A percentile compares a stretch with the other conserved stretches of the same genome.
phyloP scores from a whole-genome alignment of 208 protist genomes.

The Acanthamoeba healyi region DNA sequence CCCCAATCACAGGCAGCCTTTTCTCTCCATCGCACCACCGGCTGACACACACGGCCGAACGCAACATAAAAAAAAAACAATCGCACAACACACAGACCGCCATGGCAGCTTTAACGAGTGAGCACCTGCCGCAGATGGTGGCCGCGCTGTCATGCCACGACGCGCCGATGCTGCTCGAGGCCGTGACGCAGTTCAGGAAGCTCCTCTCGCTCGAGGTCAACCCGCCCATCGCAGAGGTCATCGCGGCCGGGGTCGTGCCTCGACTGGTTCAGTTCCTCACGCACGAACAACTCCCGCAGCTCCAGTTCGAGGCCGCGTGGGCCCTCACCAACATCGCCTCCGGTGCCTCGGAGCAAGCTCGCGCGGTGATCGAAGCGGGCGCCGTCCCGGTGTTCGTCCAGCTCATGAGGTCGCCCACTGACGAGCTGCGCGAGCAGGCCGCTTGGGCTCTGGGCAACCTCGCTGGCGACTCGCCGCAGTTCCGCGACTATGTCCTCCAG shows the following conservation, averaged over 20 bases:
- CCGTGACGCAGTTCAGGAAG: conserved; percentile 88
- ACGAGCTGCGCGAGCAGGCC: conserved; percentile 97
- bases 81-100: too few species aligned
- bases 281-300: conserved; percentile 87
- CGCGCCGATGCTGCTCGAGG: conserved; percentile 78
- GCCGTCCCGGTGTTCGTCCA: conserved; percentile 97
- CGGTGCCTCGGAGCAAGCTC: conserved; percentile 96
- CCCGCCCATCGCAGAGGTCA: conserved; percentile 97
- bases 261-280: conserved; percentile 95
- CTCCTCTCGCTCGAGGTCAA: conserved; percentile 94
- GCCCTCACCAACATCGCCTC: conserved; percentile 99
- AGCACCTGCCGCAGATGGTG: conserved; percentile 84
- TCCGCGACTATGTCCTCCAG: conserved; percentile 95
- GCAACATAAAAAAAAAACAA: too few species aligned
- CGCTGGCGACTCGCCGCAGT: conserved; percentile 96
- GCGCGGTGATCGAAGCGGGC: conserved; percentile 93
- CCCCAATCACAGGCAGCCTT: too few species aligned
- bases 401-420: conserved; percentile 93
- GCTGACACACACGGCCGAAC: too few species aligned
- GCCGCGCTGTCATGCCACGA: conserved; percentile 82
- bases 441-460: conserved; percentile 99
- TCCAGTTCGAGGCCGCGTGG: conserved; percentile 99
- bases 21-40: too few species aligned
- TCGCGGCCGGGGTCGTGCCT: conserved; percentile 95
- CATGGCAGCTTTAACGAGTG: too few species aligned